Conservation (phyloP, 306 rosid genomes). For the Lathyrus tuberosus region DNA sequence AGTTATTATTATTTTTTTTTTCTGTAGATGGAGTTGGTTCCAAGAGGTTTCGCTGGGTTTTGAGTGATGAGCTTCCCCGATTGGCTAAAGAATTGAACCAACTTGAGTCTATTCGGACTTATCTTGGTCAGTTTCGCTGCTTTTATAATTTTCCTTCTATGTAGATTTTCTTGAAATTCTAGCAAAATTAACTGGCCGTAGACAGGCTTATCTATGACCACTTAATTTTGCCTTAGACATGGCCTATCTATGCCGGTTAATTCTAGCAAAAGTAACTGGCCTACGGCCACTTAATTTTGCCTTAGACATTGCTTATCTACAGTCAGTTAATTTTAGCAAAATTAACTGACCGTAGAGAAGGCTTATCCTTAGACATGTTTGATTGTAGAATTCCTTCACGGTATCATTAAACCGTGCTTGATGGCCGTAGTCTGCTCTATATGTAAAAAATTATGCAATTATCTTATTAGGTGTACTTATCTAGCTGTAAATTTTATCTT, state of each 20-base stretch:
- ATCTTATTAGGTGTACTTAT: constrained; percentile 8
- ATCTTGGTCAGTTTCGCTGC: constrained; percentile 49
- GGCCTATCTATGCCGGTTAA: too few species aligned
- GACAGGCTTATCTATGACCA: not conserved
- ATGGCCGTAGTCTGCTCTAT: not conserved
- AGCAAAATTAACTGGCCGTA: not conserved
- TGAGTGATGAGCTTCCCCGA: constrained; percentile 56
- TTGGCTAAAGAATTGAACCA: constrained; percentile 54
- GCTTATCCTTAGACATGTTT: not conserved
- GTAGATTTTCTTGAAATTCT: too few species aligned
- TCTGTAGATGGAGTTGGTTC: constrained; percentile 54
- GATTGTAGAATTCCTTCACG: not conserved
- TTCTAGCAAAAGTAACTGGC: not conserved
- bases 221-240: too few species aligned
- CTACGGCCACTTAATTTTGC: too few species aligned
- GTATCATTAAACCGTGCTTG: not conserved
- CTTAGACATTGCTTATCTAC: too few species aligned
- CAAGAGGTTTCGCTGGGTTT: constrained; percentile 48
- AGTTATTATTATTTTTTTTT: not conserved
- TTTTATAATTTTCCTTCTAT: too few species aligned
- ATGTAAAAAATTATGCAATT: not conserved
- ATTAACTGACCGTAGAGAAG: too few species aligned
- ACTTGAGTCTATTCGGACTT: constrained; percentile 55
- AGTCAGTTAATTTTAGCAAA: too few species aligned
- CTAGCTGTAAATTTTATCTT: constrained; percentile 44